phyloP scores from a whole-genome alignment of 345 rosid species.

The Erodium maritimum region DNA sequence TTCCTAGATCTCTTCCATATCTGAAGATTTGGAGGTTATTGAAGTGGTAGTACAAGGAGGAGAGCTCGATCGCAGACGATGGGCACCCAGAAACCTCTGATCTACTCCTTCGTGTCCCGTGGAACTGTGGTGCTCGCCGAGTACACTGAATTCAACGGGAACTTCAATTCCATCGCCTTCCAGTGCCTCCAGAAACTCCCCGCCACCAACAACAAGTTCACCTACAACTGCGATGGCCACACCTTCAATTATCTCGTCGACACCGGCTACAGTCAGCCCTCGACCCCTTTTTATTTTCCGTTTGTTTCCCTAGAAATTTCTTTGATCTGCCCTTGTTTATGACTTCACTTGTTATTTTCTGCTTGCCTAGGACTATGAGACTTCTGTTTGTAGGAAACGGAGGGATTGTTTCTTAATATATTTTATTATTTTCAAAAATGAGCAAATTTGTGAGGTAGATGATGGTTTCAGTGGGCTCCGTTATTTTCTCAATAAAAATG shows the following conservation, averaged over 20 bases:
- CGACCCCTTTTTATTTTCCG: not conserved
- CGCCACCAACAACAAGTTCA: constrained; percentile 26
- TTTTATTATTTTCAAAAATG: too few species aligned
- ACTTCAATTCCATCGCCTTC: constrained; percentile 27
- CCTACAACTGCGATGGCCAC: constrained; percentile 30
- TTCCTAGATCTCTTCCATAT: not conserved
- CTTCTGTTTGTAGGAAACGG: not conserved
- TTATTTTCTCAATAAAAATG: not conserved
- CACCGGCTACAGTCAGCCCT: constrained; percentile 22
- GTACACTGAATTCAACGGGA: constrained; percentile 27
- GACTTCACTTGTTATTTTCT: not conserved
- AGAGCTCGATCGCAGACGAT: not conserved
- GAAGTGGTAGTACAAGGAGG: not conserved
- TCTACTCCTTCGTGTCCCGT: constrained; percentile 24
- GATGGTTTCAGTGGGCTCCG: not conserved
- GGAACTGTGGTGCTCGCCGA: constrained; percentile 22
- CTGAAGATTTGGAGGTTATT: not conserved
- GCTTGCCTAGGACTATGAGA: not conserved
- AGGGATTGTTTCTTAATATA: not conserved
- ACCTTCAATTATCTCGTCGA: constrained; percentile 32
- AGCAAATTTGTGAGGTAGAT: not conserved
- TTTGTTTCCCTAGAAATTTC: not conserved
- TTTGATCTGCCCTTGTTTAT: not conserved
- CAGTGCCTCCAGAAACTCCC: constrained; percentile 36
- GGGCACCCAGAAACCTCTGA: constrained; percentile 18